Evolutionary conservation across 2,329 filamentous ascomycete species (phyloP).

Genomic region (Thelonectria discophora): DNA sequence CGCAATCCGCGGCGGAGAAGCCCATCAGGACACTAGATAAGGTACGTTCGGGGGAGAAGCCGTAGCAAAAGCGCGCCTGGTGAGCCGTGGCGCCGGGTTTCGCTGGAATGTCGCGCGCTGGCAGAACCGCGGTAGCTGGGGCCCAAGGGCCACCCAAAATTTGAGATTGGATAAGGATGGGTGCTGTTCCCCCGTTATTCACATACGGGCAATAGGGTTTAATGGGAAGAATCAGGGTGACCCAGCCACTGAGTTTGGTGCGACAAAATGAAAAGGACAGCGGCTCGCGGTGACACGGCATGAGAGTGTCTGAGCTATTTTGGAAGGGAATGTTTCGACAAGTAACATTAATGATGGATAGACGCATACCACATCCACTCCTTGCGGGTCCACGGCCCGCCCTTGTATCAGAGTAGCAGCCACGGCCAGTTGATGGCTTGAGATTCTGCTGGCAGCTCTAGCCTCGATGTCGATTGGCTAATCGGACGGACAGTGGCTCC

Average conservation of each 20-base stretch:
- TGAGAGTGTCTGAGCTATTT: slow-evolving; percentile 11
- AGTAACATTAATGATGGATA: slow-evolving; percentile 12
- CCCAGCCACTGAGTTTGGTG: slow-evolving; percentile 21
- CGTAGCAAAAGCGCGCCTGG: slow-evolving; percentile 14
- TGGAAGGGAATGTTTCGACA: slow-evolving; percentile 10
- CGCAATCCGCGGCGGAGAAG: slow-evolving; percentile 1
- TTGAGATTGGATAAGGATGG: slow-evolving; percentile 21
- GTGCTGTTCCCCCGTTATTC: not conserved
- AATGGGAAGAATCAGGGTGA: not conserved
- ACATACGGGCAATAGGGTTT: slow-evolving; percentile 6
- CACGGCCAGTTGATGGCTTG: slow-evolving; percentile 9
- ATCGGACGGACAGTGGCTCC: slow-evolving; percentile 26
- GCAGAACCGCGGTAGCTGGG: slow-evolving; percentile 1
- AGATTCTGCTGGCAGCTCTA: slow-evolving; percentile 23
- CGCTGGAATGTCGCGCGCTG: slow-evolving; percentile 32
- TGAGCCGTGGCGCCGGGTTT: slow-evolving; percentile 27
- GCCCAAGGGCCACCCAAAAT: too few relatives aligned
- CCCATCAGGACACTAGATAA: slow-evolving; percentile 6
- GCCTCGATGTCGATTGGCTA: slow-evolving; percentile 18
- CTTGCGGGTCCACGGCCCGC: slow-evolving; percentile 20
- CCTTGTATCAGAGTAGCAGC: slow-evolving; percentile 21
- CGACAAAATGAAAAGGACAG: not conserved
- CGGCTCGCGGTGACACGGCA: not conserved
- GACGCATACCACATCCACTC: slow-evolving; percentile 12
- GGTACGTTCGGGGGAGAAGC: slow-evolving; percentile 14